phyloP scores from a whole-genome alignment of 2,329 filamentous ascomycete genomes.

The Ophiosphaerella narmari region DNA sequence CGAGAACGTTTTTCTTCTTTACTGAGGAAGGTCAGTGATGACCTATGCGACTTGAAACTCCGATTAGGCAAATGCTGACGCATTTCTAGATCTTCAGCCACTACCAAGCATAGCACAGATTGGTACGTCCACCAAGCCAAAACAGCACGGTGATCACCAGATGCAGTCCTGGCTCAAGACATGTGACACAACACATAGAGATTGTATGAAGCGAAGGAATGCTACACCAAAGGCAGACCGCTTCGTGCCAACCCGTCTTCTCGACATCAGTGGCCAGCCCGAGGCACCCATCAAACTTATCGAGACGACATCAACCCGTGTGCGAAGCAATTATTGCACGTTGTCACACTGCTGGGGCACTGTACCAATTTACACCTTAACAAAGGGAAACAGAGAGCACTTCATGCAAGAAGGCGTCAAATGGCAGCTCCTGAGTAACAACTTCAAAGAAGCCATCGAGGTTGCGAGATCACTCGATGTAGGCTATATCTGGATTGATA shows the following conservation, averaged over 20 bases:
- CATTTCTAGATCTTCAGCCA: slow-evolving; percentile 4
- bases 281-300: slow-evolving; percentile 14
- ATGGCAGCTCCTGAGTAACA: slow-evolving; percentile 17
- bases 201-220: slow-evolving; percentile 19
- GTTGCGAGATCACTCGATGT: slow-evolving; percentile 24
- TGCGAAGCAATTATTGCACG: slow-evolving; percentile 25
- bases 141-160: slow-evolving; percentile 3
- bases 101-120: slow-evolving; percentile 12
- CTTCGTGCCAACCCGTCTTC: slow-evolving; percentile 26
- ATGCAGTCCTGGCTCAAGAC: slow-evolving; percentile 19
- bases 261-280: slow-evolving; percentile 15
- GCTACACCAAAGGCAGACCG: slow-evolving; percentile 1
- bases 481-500: slow-evolving; percentile 36
- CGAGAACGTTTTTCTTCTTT: slow-evolving; percentile 24
- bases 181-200: slow-evolving; percentile 20
- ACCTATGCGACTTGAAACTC: background rate
- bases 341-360: slow-evolving; percentile 31
- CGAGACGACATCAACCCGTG: slow-evolving; percentile 12
- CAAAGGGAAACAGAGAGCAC: slow-evolving; percentile 1
- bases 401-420: slow-evolving; percentile 19
- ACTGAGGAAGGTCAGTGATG: slow-evolving; percentile 11
- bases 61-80: background rate
- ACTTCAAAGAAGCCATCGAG: slow-evolving; percentile 32
- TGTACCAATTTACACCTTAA: slow-evolving; percentile 7
- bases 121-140: slow-evolving; percentile 9